A percentile compares a stretch with the other conserved stretches of the same genome.
phyloP scores from a whole-genome alignment of 129 eudicot genomes.

The Flaveria robusta region DNA sequence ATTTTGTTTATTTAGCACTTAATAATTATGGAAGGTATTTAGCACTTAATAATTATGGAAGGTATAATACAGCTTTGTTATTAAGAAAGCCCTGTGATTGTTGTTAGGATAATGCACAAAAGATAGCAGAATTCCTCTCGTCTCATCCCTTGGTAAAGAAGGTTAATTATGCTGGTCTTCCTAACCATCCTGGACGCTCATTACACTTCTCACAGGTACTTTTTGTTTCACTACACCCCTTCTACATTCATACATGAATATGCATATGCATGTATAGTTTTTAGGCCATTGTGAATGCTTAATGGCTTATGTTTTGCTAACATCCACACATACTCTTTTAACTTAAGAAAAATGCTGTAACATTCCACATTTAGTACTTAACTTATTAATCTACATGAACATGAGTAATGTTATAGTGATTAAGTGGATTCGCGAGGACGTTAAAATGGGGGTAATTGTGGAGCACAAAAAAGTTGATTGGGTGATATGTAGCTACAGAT shows the following conservation, averaged over 20 bases:
- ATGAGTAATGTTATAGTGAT: constrained; percentile 6
- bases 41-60: not conserved
- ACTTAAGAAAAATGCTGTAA: not conserved
- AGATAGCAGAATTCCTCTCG: constrained; percentile 85
- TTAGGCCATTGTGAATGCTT: not conserved
- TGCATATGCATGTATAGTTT: not conserved
- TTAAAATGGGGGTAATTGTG: not conserved
- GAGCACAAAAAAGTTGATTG: constrained; percentile 9
- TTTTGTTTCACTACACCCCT: not conserved
- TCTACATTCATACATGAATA: not conserved
- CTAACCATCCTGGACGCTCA: constrained; percentile 81
- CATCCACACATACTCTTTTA: not conserved
- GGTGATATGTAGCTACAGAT: constrained; percentile 10
- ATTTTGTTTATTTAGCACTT: not conserved
- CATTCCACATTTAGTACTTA: not conserved
- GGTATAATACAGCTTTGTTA: not conserved
- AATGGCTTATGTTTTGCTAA: not conserved
- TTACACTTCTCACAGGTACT: constrained; percentile 93
- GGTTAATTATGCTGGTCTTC: constrained; percentile 96
- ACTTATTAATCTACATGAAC: not conserved
- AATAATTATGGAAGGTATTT: not conserved
- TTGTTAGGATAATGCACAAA: constrained; percentile 89
- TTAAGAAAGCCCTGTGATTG: constrained; percentile 5
- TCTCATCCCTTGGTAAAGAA: constrained; percentile 79
- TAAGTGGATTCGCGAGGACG: constrained; percentile 12